These are phyloP conservation scores for Podospora anserina DNA, from an alignment of 495 filamentous ascomycete species.

Conservation along the genomic window DNA sequence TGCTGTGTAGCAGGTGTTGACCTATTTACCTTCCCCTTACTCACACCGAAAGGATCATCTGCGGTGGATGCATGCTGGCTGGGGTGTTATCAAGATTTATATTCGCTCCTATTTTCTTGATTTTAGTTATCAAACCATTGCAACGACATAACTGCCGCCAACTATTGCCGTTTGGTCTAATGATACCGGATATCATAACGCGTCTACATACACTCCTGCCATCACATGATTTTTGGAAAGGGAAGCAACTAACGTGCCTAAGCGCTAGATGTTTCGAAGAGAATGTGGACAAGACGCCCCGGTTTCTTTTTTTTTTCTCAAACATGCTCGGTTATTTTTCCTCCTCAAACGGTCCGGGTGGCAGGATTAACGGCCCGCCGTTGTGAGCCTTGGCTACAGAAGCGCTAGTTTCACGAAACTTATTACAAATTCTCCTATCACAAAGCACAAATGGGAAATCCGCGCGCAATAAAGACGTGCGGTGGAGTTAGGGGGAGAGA, in stretches of 20 bases:
- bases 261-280: not conserved
- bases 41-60: not conserved
- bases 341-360: conserved; percentile 1
- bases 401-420: not conserved
- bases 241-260: not conserved
- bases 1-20: not conserved
- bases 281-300: not conserved
- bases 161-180: not conserved
- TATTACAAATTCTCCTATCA: not conserved
- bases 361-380: not conserved
- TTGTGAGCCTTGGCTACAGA: not conserved
- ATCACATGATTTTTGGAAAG: not conserved
- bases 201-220: not conserved
- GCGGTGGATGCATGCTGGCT: not conserved
- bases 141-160: not conserved
- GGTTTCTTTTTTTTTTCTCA: not conserved
- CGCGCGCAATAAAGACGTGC: not conserved
- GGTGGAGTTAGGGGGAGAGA: not conserved
- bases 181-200: not conserved
- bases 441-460: not conserved
- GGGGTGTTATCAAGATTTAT: not conserved
- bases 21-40: not conserved
- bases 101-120: not conserved
- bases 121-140: not conserved
- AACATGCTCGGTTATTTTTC: not conserved